Conservation (phyloP, 441 rosid species). For the Monsonia emarginata region DNA sequence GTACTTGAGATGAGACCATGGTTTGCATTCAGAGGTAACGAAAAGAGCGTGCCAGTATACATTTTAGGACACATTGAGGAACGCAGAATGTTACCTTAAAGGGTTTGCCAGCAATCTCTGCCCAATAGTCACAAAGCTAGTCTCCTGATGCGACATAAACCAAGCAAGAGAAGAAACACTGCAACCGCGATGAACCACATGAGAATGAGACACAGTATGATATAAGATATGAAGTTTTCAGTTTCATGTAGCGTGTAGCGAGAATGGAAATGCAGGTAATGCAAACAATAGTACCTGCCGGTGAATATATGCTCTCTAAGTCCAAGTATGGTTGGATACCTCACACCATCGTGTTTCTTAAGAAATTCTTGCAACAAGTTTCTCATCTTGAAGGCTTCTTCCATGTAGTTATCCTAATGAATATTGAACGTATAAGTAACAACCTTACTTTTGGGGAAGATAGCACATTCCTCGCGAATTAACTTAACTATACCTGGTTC, state of each 20-base stretch:
- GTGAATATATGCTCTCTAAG: constrained; percentile 98
- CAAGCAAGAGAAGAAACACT: constrained; percentile 99
- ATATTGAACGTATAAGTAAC: constrained; percentile 1
- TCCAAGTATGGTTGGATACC: constrained; percentile 85
- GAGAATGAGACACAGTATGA: neutral
- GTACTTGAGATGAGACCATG: too few species aligned
- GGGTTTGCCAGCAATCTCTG: constrained; percentile 95
- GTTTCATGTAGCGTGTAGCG: neutral
- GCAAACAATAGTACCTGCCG: constrained; percentile 51
- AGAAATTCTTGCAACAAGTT: constrained; percentile 92
- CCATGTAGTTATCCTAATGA: constrained; percentile 92
- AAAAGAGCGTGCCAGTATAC: too few species aligned
- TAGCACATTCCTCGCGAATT: neutral
- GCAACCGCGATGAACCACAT: constrained; percentile 19
- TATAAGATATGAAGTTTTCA: neutral
- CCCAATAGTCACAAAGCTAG: constrained; percentile 97
- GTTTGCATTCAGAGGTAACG: too few species aligned
- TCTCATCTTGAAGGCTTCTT: constrained; percentile 97
- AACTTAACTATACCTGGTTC: constrained; percentile 60
- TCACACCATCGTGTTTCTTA: constrained; percentile 83
- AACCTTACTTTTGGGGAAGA: neutral
- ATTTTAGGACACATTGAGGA: neutral
- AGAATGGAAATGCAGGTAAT: neutral
- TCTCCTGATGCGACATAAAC: constrained; percentile 99
- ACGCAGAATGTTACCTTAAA: constrained; percentile 48